Evolutionary conservation across 331 rosid genomes (phyloP).

Genomic region (Quercus tomentella): DNA sequence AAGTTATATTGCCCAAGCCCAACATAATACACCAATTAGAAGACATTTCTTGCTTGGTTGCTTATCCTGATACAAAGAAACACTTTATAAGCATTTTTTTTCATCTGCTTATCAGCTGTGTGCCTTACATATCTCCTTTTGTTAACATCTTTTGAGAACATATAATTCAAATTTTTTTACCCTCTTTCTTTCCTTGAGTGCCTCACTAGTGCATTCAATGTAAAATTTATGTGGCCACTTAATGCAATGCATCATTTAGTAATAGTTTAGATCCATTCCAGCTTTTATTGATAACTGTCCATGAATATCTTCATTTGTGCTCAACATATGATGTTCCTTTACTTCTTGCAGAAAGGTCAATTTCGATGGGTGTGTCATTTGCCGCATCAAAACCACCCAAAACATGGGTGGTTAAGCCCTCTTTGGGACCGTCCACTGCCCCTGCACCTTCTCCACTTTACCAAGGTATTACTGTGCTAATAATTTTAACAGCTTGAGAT

Average conservation of each 20-base stretch:
- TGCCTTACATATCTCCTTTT: not conserved
- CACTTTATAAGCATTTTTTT: not conserved
- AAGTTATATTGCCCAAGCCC: too few relatives aligned
- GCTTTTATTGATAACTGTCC: not conserved
- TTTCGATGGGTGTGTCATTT: constrained; percentile 38
- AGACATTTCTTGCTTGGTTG: not conserved
- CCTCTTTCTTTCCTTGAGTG: not conserved
- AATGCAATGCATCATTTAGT: not conserved
- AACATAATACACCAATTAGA: not conserved
- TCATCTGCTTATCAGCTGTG: not conserved
- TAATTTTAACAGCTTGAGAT: not conserved
- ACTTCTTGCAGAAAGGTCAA: constrained; percentile 53
- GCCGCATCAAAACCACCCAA: constrained; percentile 33
- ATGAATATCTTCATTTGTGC: not conserved
- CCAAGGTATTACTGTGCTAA: constrained; percentile 36
- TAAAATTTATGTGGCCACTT: not conserved
- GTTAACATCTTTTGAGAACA: too few relatives aligned
- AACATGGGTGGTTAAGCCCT: constrained; percentile 35
- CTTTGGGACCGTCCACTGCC: constrained; percentile 33
- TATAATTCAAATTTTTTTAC: not conserved
- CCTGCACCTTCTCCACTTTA: constrained; percentile 56
- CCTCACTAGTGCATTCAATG: not conserved
- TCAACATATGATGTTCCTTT: not conserved
- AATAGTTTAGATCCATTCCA: not conserved
- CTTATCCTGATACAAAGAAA: not conserved